A percentile compares a stretch with the other conserved stretches of the same genome.
Evolutionary conservation across 139 green algal species (phyloP).

Genomic region (Chlorella sp.): DNA sequence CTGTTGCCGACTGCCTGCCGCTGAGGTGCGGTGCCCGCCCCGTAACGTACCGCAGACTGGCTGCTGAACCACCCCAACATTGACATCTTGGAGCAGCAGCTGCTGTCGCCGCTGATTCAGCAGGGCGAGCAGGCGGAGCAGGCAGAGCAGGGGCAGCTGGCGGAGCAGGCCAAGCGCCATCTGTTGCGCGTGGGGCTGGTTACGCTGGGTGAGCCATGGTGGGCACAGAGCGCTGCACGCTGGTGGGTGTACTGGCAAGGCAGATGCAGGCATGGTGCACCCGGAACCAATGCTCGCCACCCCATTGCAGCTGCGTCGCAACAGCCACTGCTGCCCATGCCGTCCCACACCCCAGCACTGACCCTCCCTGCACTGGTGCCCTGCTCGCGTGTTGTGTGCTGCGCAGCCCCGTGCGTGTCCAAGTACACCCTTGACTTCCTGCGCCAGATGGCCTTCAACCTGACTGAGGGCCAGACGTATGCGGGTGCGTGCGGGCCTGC

Average conservation of each 20-base stretch:
- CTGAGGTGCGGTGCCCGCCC: too few relatives aligned
- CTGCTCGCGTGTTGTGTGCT: too few relatives aligned
- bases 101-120: constrained; percentile 19
- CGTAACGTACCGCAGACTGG: not conserved
- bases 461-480: constrained; percentile 20
- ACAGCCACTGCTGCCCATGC: too few relatives aligned
- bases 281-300: too few relatives aligned
- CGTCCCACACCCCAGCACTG: too few relatives aligned
- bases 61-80: constrained; percentile 35
- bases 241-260: too few relatives aligned
- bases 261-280: too few relatives aligned
- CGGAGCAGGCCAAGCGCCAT: not conserved
- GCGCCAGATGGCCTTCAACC: constrained; percentile 27
- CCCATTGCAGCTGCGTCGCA: too few relatives aligned
- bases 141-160: not conserved
- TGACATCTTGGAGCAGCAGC: constrained; percentile 22
- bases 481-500: too few relatives aligned
- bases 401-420: constrained; percentile 5
- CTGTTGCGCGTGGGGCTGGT: constrained; percentile 22
- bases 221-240: too few relatives aligned
- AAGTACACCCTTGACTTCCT: constrained; percentile 15
- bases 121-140: not conserved
- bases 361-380: too few relatives aligned
- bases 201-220: not conserved
- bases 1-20: too few relatives aligned